These are phyloP conservation scores for Nephelium lappaceum DNA, from an alignment of 345 rosid species.

Conservation along the genomic window DNA sequence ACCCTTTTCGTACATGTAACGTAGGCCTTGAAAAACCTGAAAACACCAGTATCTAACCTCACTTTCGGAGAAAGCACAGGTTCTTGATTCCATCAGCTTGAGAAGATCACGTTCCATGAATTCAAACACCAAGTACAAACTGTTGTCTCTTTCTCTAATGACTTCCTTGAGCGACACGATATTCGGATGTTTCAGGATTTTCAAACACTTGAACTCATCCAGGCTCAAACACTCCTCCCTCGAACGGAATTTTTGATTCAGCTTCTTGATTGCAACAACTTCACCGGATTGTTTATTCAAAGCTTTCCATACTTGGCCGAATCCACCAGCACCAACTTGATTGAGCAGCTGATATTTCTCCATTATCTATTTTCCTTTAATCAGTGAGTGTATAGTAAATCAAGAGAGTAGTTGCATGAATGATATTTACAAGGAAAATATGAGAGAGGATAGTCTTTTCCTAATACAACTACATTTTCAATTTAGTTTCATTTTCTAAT, in stretches of 20 bases:
- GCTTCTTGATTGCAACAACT: background rate
- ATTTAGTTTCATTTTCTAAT: too few species aligned
- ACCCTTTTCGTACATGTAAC: constrained; percentile 45
- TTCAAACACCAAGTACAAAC: constrained; percentile 45
- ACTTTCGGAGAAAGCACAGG: constrained; percentile 32
- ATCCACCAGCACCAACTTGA: too few species aligned
- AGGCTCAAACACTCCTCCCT: constrained; percentile 21
- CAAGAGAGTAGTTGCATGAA: too few species aligned
- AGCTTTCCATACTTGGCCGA: too few species aligned
- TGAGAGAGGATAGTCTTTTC: too few species aligned
- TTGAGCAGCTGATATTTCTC: background rate
- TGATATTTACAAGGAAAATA: too few species aligned
- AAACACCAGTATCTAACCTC: constrained; percentile 47
- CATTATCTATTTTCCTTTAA: background rate
- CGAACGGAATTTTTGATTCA: background rate
- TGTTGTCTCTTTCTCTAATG: constrained; percentile 30
- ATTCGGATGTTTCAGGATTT: constrained; percentile 44
- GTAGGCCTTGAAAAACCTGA: constrained; percentile 50
- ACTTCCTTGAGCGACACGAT: constrained; percentile 52
- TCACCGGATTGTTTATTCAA: too few species aligned
- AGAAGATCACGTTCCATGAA: constrained; percentile 53
- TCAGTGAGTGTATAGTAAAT: too few species aligned
- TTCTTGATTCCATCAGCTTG: constrained; percentile 38
- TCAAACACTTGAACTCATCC: constrained; percentile 42
- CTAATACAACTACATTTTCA: too few species aligned